Base-by-base conservation (phyloP, 176 grass and related monocot genomes). In the Cenchrus purpureus region DNA sequence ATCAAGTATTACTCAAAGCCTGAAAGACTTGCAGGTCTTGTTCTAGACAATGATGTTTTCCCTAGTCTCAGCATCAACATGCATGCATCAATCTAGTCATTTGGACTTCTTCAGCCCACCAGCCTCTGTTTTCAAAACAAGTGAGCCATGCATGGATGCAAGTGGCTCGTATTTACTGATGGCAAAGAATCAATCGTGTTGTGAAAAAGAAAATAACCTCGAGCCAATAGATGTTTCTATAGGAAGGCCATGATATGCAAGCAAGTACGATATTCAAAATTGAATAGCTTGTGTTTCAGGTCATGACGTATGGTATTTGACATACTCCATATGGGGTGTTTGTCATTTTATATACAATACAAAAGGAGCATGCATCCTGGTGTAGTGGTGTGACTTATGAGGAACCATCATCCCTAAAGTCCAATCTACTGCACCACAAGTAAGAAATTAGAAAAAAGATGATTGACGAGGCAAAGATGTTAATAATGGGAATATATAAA, bases 131-230 rank as follows among this genome's bases (percentile, higher is more conserved):
- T 62, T 60, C 4, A 9, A 46, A 71, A 29, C 31, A 59, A 7
- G 29, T 77, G 17, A 8, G 6, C 16, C 34, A 77, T 3, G 32
- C 34, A 77, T 3, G 32, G 54, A 43, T n/a, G 31, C 34, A 12
- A 32, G 19, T 45, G 55, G 54, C 20, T 45, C 60, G 19, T 61
- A 19, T 20, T 77, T 45, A 61, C 12, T 14, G 74, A 37, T 45
- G 45, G 12, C 6, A 1, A 15, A 51, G 53, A 79, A 28, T 54
- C 20, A 2, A 31, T 74, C 15, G 1, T 74, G 20, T 25, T 55
- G 12, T 60, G 67, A 82, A 82, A 75, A 82, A 82, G 45, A 46
- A 46, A 46, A 46, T 53, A 81, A 76, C 40, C n/a, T 74, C 32
- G 54, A 28, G 45, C 46, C 44, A 45, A n/a, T 67, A 59, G 17